Conservation (phyloP, 257 asterid species). For the Nemophila menziesii region DNA sequence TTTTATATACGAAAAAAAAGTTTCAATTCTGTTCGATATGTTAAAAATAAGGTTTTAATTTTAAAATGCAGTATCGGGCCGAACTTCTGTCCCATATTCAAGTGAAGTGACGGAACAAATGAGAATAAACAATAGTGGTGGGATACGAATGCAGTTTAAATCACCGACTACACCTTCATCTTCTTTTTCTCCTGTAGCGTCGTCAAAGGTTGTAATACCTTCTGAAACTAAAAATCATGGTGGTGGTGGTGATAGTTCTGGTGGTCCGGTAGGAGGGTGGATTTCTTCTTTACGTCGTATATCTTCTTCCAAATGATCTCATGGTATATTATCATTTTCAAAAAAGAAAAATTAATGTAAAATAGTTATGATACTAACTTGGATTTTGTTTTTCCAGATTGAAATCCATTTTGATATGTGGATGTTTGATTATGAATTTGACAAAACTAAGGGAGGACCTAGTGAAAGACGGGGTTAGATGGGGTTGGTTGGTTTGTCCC, state of each 20-base stretch:
- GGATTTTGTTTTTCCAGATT: background rate
- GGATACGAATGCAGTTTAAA: slow-evolving; percentile 64
- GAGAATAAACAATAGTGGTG: too few relatives aligned
- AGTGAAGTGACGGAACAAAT: slow-evolving; percentile 50
- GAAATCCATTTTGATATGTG: background rate
- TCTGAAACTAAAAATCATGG: too few relatives aligned
- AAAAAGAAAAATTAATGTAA: background rate
- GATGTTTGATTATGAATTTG: too few relatives aligned
- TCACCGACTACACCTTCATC: slow-evolving; percentile 56
- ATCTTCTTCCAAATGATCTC: slow-evolving; percentile 68
- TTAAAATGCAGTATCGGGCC: slow-evolving; percentile 26
- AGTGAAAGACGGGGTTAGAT: too few relatives aligned
- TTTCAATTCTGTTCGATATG: too few relatives aligned
- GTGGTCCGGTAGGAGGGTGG: slow-evolving; percentile 78
- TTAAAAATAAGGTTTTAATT: too few relatives aligned
- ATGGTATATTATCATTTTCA: slow-evolving; percentile 15
- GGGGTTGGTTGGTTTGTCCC: too few relatives aligned
- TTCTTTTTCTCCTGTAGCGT: too few relatives aligned
- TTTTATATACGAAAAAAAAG: too few relatives aligned
- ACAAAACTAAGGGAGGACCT: too few relatives aligned
- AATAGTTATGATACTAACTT: background rate
- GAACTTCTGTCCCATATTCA: slow-evolving; percentile 35
- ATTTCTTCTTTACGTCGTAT: slow-evolving; percentile 80
- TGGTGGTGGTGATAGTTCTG: slow-evolving; percentile 45
- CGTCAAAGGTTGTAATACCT: too few relatives aligned